A percentile compares a stretch with the other conserved stretches of the same genome.
Evolutionary conservation across 805 yeast species (phyloP).

Genomic region (Candida andamanensis): DNA sequence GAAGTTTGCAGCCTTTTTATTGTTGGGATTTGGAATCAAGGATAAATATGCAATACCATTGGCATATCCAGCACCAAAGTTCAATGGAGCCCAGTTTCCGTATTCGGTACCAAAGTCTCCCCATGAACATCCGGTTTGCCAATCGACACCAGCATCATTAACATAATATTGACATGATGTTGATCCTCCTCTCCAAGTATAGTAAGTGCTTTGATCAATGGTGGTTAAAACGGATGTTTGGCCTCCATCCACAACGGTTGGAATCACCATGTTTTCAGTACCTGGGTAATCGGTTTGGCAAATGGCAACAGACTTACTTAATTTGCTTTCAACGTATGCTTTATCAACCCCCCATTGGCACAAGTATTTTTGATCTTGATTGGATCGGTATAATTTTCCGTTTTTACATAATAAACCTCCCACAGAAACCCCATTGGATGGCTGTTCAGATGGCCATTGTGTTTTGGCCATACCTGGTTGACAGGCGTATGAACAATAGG

Average conservation of each 20-base stretch:
- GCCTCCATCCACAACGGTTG: slow-evolving; percentile 58
- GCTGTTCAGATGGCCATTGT: slow-evolving; percentile 70
- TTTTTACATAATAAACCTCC: slow-evolving; percentile 64
- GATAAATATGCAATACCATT: slow-evolving; percentile 61
- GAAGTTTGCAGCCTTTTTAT: slow-evolving; percentile 39
- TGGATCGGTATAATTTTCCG: slow-evolving; percentile 61
- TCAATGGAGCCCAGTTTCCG: slow-evolving; percentile 80
- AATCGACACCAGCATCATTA: slow-evolving; percentile 68
- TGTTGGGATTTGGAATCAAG: slow-evolving; percentile 76
- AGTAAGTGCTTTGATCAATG: slow-evolving; percentile 57
- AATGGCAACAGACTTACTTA: slow-evolving; percentile 51
- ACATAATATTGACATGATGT: slow-evolving; percentile 75
- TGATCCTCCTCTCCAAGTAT: slow-evolving; percentile 54
- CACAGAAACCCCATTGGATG: slow-evolving; percentile 61
- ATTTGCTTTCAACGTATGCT: slow-evolving; percentile 50
- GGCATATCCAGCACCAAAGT: slow-evolving; percentile 69
- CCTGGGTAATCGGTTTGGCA: slow-evolving; percentile 83
- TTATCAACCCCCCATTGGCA: slow-evolving; percentile 62
- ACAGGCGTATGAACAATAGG: slow-evolving; percentile 74
- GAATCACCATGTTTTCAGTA: slow-evolving; percentile 74
- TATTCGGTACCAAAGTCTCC: slow-evolving; percentile 52
- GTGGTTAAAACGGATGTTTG: slow-evolving; percentile 48
- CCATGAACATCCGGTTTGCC: slow-evolving; percentile 69
- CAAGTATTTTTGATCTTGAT: slow-evolving; percentile 44
- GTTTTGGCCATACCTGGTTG: slow-evolving; percentile 79